Base-by-base conservation (phyloP, 2,329 filamentous ascomycete species). In the Sporothrix mexicana region DNA sequence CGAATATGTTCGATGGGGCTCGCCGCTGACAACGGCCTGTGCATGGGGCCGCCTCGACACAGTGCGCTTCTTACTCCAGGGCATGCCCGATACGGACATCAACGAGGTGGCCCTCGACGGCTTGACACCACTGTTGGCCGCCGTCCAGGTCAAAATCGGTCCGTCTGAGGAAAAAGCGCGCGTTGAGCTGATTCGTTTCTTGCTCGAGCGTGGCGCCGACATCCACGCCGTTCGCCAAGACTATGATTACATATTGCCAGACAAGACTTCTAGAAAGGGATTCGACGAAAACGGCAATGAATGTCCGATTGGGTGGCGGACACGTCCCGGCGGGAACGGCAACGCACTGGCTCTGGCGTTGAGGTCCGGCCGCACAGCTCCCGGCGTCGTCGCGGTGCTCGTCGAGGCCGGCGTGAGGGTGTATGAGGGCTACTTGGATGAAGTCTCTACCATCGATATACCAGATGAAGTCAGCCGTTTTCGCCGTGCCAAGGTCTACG, bases 1-100 rank as follows among this genome's bases (percentile, higher is more conserved):
- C 30, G 15, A 4, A 53, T 41, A 53, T 17, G 1, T 20, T 43
- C 49, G 47, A 20, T 71, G 59, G 69, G 59, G 59, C n/a, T 43
- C 69, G 59, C 69, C 69, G 69, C 69, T 71, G 45, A 66, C 69
- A 20, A 55, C 30, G 47, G 69, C 69, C 25, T 71, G 69, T 51
- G 45, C 30, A 17, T 20, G 47, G 25, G 69, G 23, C 47, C 69
- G 57, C 69, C 47, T 66, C 59, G 59, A 71, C 69, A 64, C 59
- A 12, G 47, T 66, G 57, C 59, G 25, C 12, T 36, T 71, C 17
- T 20, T 71, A n/a, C 69, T 71, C 25, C 20, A 25, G 30, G 43
- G 69, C 45, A 71, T 66, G 59, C 59, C 69, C 47, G 69, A 66
- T 12, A 20, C 30, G 17, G 69, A 64, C 69, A 53, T 71, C 59